A percentile compares a stretch with the other conserved stretches of the same genome.
These are phyloP conservation scores for Fibroporia radiculosa DNA, from an alignment of 768 basidiomycete genomes.

Conservation along the genomic window DNA sequence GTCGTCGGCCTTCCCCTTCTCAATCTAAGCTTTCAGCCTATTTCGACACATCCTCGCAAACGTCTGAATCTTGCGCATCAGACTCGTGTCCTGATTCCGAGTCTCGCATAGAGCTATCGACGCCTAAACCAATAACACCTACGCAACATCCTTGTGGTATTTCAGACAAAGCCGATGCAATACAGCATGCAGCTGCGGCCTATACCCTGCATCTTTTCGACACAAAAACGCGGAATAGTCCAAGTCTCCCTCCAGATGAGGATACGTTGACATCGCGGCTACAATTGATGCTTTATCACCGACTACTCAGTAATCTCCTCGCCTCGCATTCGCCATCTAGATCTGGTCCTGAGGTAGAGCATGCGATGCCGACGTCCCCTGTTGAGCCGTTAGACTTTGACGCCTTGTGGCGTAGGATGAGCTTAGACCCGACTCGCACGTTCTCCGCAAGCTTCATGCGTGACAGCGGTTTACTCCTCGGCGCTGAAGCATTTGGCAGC, in stretches of 20 bases:
- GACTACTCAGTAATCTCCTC: conserved; percentile 49
- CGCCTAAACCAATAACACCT: not conserved
- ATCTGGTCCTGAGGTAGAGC: not conserved
- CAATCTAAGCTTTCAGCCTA: conserved; percentile 17
- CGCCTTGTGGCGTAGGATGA: conserved; percentile 41
- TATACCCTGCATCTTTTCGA: conserved; percentile 45
- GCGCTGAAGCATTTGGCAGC: no score
- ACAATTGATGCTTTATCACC: conserved; percentile 75
- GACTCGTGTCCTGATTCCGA: no score
- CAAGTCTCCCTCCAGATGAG: conserved; percentile 44
- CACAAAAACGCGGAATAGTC: conserved; percentile 56
- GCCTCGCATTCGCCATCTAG: conserved; percentile 26
- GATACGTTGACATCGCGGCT: conserved; percentile 54
- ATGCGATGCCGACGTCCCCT: not conserved
- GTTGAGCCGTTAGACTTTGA: conserved; percentile 38
- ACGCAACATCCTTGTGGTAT: no score
- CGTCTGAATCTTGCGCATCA: no score
- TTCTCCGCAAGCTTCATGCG: conserved; percentile 48
- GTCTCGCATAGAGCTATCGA: not conserved
- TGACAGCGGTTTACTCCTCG: conserved; percentile 14
- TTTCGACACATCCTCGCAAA: conserved; percentile 10
- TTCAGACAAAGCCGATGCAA: no score
- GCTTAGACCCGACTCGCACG: conserved; percentile 31
- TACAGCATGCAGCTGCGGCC: conserved; percentile 19
- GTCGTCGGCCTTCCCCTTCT: conserved; percentile 11